A percentile compares a stretch with the other conserved stretches of the same genome.
Evolutionary conservation across 441 rosid species (phyloP).

Genomic region (Croton laevigatus): DNA sequence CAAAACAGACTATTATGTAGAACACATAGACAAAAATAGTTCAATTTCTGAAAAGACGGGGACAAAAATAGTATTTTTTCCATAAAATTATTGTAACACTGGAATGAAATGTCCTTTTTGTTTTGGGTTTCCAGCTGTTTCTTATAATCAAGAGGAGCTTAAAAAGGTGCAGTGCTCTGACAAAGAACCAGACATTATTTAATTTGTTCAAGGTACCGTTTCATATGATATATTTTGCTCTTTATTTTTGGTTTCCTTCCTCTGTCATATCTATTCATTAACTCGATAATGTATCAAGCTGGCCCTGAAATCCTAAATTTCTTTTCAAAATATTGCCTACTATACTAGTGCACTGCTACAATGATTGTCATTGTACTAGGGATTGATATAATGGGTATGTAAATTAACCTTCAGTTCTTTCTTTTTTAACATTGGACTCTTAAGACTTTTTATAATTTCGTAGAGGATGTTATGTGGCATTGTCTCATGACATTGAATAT

Average conservation of each 20-base stretch:
- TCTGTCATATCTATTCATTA: not conserved
- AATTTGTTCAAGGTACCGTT: constrained; percentile 84
- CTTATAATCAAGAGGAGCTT: constrained; percentile 94
- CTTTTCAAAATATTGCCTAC: constrained; percentile 7
- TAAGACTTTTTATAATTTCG: not conserved
- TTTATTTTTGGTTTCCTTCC: constrained; percentile 6
- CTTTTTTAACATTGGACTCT: not conserved
- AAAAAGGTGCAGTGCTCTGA: constrained; percentile 91
- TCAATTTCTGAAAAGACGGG: no score
- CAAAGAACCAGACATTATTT: constrained; percentile 82
- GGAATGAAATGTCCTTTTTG: constrained; percentile 14
- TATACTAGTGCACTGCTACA: not conserved
- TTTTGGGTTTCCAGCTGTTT: constrained; percentile 58
- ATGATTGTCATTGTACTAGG: not conserved
- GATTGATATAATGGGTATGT: not conserved
- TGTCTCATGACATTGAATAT: not conserved
- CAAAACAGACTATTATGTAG: no score
- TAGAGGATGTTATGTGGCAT: not conserved
- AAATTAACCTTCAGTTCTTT: not conserved
- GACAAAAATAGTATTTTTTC: no score
- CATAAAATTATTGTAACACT: not conserved
- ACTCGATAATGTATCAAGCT: not conserved
- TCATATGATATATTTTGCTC: constrained; percentile 1
- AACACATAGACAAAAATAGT: no score
- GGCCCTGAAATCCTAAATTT: not conserved